phyloP scores from a whole-genome alignment of 192 early-diverging fungal genomes.

The Mortierella antarctica region DNA sequence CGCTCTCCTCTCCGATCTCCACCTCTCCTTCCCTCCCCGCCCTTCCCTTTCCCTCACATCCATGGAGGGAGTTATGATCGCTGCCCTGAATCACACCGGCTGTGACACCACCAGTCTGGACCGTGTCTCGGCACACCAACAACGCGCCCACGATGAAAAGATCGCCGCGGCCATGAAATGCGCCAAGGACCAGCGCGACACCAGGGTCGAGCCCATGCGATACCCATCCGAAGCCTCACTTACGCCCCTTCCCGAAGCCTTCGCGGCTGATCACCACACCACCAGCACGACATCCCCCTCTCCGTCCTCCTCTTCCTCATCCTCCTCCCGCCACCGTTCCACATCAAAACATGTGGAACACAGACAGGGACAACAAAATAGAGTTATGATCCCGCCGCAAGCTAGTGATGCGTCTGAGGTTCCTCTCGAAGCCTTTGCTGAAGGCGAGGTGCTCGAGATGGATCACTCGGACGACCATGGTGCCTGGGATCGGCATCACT shows the following conservation, averaged over 20 bases:
- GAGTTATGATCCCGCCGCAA: constrained; percentile 18
- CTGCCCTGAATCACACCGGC: too few species aligned
- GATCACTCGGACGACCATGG: constrained; percentile 9
- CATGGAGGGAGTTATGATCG: too few species aligned
- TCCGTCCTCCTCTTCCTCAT: constrained; percentile 5
- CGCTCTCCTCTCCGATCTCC: not conserved
- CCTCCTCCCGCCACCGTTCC: constrained; percentile 7
- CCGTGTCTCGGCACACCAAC: too few species aligned
- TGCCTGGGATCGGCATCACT: not conserved
- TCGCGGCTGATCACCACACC: not conserved
- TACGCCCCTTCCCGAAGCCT: not conserved
- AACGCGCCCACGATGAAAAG: too few species aligned
- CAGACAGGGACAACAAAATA: constrained; percentile 1
- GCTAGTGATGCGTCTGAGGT: constrained; percentile 41
- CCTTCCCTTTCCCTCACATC: not conserved
- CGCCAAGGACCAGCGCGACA: too few species aligned
- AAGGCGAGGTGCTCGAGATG: constrained; percentile 32
- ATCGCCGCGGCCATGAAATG: too few species aligned
- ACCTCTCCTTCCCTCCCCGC: not conserved
- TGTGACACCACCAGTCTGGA: too few species aligned
- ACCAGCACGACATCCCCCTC: constrained; percentile 6
- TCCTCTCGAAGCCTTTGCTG: constrained; percentile 29
- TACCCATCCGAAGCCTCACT: too few species aligned
- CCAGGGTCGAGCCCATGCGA: too few species aligned
- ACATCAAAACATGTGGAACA: constrained; percentile 9